phyloP scores from a whole-genome alignment of 164 flowering plant genomes.

The Vitis rupestris region DNA sequence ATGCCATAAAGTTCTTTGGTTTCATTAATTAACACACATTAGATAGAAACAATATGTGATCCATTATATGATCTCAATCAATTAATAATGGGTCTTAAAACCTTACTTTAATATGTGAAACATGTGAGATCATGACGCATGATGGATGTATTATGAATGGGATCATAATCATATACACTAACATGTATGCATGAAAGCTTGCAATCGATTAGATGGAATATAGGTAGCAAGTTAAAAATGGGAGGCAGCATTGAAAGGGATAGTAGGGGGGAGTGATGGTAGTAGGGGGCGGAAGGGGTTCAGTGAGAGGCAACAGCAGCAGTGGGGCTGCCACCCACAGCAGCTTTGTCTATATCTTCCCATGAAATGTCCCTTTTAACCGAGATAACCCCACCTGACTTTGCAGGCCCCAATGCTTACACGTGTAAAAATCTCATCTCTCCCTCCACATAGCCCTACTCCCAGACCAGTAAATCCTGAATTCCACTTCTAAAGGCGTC shows the following conservation, averaged over 20 bases:
- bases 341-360: constrained; percentile 36
- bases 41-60: no score
- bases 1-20: no score
- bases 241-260: neutral
- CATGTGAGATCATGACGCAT: no score
- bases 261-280: neutral
- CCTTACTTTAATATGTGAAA: no score
- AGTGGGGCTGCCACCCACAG: constrained; percentile 17
- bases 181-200: no score
- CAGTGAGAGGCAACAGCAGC: constrained; percentile 5
- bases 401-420: neutral
- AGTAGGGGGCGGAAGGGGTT: neutral
- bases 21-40: no score
- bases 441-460: neutral
- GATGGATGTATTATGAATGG: no score
- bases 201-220: no score
- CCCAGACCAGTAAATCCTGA: neutral
- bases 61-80: no score
- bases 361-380: constrained; percentile 37
- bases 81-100: no score
- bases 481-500: no score
- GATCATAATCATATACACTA: no score
- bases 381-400: constrained; percentile 9
- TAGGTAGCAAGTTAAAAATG: neutral
- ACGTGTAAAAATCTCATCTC: neutral